Evolutionary conservation across 768 basidiomycete genomes (phyloP), one percentile per base, ranked within the genome.

Genomic region (Coprinopsis marcescibilis): DNA sequence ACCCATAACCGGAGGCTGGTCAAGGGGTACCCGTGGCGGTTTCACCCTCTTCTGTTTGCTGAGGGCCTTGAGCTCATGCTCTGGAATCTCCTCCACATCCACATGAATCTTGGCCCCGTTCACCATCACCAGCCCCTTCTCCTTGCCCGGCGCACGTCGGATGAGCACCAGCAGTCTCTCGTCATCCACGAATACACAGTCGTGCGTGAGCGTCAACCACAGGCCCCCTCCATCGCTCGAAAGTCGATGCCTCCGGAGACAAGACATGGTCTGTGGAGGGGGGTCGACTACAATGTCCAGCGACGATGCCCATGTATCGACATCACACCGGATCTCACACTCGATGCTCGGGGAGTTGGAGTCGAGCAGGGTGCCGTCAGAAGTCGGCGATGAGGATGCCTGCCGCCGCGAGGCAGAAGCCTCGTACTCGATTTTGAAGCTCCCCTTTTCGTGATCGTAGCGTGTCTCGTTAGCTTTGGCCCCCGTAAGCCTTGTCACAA

Each of bases 221-320:
- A 96, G 65, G 0, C 96, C 96, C 13, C 95, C 94, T 2, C 95
- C 95, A 26, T 85, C 83, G 3, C 75, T 68, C 1, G 91, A 91
- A 4, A 98, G 72, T 4, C 85, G 78, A 65, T 98, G 95, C 24
- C 96, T 78, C 6, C 87, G 80, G 7, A 99, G 73, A 50, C 85
- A 90, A 1, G 85, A 78, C 29, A 95, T 81, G 3, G 77, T 72
- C 49, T 85, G 82, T 11, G 93, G 94, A 2, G 93, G 90, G 1
- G 95, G 96, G 62, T 97, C 94, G 39, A 96, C 78, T 21, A 95
- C 85, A 40, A 96, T 81, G 55, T 96, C 91, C 45, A 95, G 62
- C 1, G 85, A 85, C 0, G 73, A 66, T 2, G 80, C 81, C 93
- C 92, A 97, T 0, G 83, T 85, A 57, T 97, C 92, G 48, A 90